These are phyloP conservation scores for Colletotrichum musicola DNA, from an alignment of 2,329 filamentous ascomycete genomes.

Conservation along the genomic window DNA sequence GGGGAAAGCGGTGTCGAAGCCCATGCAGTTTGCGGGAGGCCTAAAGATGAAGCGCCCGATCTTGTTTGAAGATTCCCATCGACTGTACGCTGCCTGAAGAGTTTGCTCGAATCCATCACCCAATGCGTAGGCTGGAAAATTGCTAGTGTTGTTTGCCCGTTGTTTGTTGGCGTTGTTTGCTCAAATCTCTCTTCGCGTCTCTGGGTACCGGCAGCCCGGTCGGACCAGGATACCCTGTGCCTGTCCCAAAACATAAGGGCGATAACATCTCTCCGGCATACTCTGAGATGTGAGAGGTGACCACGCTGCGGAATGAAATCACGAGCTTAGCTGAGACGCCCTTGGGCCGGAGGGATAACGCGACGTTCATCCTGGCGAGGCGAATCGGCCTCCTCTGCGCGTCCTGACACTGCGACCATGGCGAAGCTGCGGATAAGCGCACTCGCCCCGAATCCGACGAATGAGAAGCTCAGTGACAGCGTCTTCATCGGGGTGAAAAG, in stretches of 20 bases:
- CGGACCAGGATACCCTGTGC: slow-evolving; percentile 2
- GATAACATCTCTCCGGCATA: background rate
- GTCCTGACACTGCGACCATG: background rate
- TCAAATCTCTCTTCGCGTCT: slow-evolving; percentile 4
- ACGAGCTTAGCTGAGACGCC: slow-evolving; percentile 3
- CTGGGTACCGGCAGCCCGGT: slow-evolving; percentile 14
- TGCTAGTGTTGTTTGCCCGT: slow-evolving; percentile 15
- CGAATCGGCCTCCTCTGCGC: background rate
- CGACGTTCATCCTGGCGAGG: background rate
- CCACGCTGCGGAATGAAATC: background rate
- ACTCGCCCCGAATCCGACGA: background rate
- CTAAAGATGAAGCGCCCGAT: background rate
- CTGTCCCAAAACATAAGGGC: slow-evolving; percentile 5
- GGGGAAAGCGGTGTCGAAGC: background rate
- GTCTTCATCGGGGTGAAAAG: slow-evolving; percentile 29
- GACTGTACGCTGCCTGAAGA: background rate
- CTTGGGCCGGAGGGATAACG: background rate
- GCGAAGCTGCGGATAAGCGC: background rate
- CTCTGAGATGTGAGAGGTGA: background rate
- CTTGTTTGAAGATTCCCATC: background rate
- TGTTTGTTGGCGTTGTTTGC: slow-evolving; percentile 14
- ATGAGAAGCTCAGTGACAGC: background rate
- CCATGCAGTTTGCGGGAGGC: background rate
- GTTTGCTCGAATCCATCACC: background rate
- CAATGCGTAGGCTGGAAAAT: background rate